These are phyloP conservation scores for Excoecaria agallocha DNA, from an alignment of 345 rosid species.

Conservation along the genomic window DNA sequence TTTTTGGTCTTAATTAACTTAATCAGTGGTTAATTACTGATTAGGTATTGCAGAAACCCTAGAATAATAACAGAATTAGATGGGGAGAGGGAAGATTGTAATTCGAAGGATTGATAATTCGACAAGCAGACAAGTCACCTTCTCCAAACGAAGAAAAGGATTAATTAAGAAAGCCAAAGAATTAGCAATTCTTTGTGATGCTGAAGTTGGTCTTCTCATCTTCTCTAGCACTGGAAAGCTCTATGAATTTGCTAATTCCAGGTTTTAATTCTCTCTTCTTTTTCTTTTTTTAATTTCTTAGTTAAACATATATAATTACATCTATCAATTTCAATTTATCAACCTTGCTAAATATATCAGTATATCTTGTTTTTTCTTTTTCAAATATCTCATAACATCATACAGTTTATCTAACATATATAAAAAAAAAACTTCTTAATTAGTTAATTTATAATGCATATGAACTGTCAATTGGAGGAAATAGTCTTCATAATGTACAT, in stretches of 20 bases:
- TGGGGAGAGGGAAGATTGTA: constrained; percentile 54
- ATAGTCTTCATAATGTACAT: too few relatives aligned
- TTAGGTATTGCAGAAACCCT: constrained; percentile 35
- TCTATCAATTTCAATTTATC: too few relatives aligned
- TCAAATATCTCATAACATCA: too few relatives aligned
- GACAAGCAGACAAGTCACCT: constrained; percentile 47
- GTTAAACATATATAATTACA: too few relatives aligned
- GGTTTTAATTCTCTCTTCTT: constrained; percentile 23
- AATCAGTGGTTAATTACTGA: neutral
- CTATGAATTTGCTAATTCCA: constrained; percentile 45
- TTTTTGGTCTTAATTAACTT: constrained; percentile 2
- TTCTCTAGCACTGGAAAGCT: constrained; percentile 45
- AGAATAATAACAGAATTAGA: constrained; percentile 4
- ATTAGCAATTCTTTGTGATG: constrained; percentile 46
- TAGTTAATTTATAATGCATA: too few relatives aligned
- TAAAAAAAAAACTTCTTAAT: too few relatives aligned
- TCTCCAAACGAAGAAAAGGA: constrained; percentile 49
- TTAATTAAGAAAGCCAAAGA: constrained; percentile 48
- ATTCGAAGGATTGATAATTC: constrained; percentile 46
- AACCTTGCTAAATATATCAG: too few relatives aligned
- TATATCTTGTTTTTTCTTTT: too few relatives aligned
- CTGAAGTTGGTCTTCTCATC: constrained; percentile 43
- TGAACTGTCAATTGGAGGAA: too few relatives aligned
- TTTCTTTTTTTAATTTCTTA: neutral
- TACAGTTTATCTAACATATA: too few relatives aligned